Conservation (phyloP, 2,329 filamentous ascomycete species). For the Beauveria brongniartii region DNA sequence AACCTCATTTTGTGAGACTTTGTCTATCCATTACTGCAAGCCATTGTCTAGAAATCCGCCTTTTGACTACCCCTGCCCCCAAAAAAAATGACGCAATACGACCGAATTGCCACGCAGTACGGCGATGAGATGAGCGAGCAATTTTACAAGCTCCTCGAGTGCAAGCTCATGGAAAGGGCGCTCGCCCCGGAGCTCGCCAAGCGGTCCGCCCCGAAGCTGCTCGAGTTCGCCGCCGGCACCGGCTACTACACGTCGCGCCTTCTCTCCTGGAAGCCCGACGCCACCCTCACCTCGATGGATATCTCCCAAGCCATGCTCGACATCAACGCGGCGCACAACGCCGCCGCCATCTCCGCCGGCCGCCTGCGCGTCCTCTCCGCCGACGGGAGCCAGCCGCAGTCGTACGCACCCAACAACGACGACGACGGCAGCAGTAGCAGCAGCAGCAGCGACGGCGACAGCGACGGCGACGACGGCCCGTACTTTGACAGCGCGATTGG, state of each 20-base stretch:
- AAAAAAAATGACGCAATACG: slow-evolving; percentile 4
- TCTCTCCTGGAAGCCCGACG: background rate
- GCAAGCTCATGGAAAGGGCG: background rate
- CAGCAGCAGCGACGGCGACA: background rate
- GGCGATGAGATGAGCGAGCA: background rate
- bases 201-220: background rate
- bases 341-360: background rate
- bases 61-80: too few relatives aligned
- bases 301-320: slow-evolving; percentile 3
- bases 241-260: slow-evolving; percentile 7
- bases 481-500: slow-evolving; percentile 8
- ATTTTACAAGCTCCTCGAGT: slow-evolving; percentile 5
- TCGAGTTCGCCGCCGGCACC: slow-evolving; percentile 4
- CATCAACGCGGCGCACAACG: background rate
- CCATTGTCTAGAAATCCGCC: too few relatives aligned
- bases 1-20: too few relatives aligned
- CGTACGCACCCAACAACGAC: background rate
- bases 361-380: background rate
- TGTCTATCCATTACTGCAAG: too few relatives aligned
- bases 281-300: background rate
- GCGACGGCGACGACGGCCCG: too few relatives aligned
- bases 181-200: background rate
- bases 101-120: background rate
- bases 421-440: too few relatives aligned
- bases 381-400: background rate